These are phyloP conservation scores for Aspergillus heteromorphus DNA, from an alignment of 495 filamentous ascomycete genomes.

Conservation along the genomic window DNA sequence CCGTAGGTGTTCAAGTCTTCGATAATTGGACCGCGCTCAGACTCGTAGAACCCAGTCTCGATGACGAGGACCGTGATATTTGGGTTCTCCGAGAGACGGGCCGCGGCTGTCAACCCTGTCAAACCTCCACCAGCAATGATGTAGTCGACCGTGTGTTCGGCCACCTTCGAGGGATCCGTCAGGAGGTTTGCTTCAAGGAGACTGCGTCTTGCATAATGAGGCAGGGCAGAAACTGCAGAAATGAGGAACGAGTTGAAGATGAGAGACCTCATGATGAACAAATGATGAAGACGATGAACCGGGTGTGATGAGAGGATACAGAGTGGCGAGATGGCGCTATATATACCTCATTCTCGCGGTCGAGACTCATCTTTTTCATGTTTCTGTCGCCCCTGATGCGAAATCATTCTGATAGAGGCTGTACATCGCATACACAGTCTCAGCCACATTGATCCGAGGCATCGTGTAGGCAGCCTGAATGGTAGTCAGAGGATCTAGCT, in stretches of 20 bases:
- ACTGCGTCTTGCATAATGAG: slow-evolving; percentile 5
- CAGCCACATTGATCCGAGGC: not conserved
- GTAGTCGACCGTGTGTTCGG: slow-evolving; percentile 22
- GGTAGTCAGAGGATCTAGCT: not conserved
- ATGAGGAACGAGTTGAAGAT: not conserved
- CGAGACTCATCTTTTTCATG: not conserved
- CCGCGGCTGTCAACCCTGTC: slow-evolving; percentile 28
- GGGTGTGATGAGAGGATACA: not conserved
- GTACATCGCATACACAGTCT: not conserved
- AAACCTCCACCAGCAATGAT: slow-evolving; percentile 32
- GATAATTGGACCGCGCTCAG: slow-evolving; percentile 27
- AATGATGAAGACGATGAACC: not conserved
- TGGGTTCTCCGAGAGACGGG: slow-evolving; percentile 40
- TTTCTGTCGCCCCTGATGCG: not conserved
- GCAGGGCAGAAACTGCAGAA: slow-evolving; percentile 3
- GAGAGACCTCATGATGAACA: slow-evolving; percentile 8
- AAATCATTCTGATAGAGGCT: not conserved
- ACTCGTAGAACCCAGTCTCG: slow-evolving; percentile 41
- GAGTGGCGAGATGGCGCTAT: not conserved
- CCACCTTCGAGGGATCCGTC: slow-evolving; percentile 17
- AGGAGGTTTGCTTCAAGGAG: slow-evolving; percentile 20
- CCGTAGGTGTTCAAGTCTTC: slow-evolving; percentile 32
- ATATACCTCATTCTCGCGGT: not conserved
- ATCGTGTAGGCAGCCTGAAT: not conserved
- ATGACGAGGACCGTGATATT: slow-evolving; percentile 46